Conservation (phyloP, 2,329 filamentous ascomycete genomes). For the Arthroderma sp. region DNA sequence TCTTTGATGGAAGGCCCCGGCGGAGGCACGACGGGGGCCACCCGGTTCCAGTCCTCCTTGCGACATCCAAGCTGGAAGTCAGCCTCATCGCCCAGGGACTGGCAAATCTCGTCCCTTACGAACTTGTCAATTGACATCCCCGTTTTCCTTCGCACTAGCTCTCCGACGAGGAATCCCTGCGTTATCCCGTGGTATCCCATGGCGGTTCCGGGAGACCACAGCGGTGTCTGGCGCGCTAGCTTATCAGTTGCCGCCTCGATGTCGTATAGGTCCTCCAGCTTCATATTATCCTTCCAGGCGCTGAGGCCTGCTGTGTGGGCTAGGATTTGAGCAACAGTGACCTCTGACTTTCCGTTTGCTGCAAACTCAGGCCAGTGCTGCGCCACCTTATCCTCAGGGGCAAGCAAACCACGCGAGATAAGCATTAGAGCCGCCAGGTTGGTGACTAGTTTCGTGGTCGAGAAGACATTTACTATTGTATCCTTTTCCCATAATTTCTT, state of each 20-base stretch:
- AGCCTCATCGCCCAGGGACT: constrained; percentile 24
- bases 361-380: constrained; percentile 38
- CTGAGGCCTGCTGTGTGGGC: constrained; percentile 28
- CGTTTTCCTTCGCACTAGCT: constrained; percentile 29
- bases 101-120: constrained; percentile 30
- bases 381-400: constrained; percentile 25
- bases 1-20: constrained; percentile 8
- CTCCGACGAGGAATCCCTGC: constrained; percentile 32
- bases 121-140: constrained; percentile 34
- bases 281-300: constrained; percentile 22
- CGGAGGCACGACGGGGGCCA: constrained; percentile 23
- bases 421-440: constrained; percentile 28
- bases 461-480: constrained; percentile 31
- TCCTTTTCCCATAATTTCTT: constrained; percentile 27
- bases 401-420: constrained; percentile 27
- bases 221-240: constrained; percentile 31
- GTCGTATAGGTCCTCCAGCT: constrained; percentile 24
- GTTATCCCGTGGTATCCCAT: constrained; percentile 32
- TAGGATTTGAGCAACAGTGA: constrained; percentile 30
- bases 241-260: constrained; percentile 16
- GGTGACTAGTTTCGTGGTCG: constrained; percentile 28
- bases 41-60: constrained; percentile 31
- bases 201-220: constrained; percentile 33
- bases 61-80: constrained; percentile 36
- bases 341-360: constrained; percentile 27